Base-by-base conservation (phyloP, 23 red algal species). In the Porphyridium purpureum region DNA sequence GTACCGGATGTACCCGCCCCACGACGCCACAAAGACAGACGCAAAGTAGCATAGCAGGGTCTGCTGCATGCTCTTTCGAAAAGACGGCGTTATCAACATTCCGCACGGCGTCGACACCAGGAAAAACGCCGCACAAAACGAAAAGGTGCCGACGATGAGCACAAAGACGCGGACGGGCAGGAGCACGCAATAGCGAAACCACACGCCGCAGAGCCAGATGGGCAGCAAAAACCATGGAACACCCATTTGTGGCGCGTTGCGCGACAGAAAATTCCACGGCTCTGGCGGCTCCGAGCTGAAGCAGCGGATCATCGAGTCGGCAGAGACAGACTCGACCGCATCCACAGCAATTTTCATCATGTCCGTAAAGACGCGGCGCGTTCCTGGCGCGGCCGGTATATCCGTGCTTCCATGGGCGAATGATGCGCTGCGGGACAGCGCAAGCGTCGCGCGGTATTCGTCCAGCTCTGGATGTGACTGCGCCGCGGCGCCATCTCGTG, bases 261-360 rank as follows among this genome's bases (percentile, higher is more conserved):
- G 57, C 17, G 71, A 74, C 25, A 94, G 56, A 53, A 94, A 83
- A 52, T 94, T 94, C 87, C 87, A 94, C 24, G 76, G 75, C 46
- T 69, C 55, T 1, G 76, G 69, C 24, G 87, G 67, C 31, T 79
- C 71, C 4, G 76, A 72, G 21, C 67, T 66, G 48, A 94, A 94
- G 57, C 77, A 83, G 3, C 46, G 34, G 2, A 72, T 94, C 7
- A 94, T 54, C 11, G 69, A 70, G 64, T 94, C 87, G 50, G 62
- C 77, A 2, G 68, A 61, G 35, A 94, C 52, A 8, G 87, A 59
- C 22, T 83, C 76, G 26, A 80, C 61, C 14, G 72, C 87, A 28
- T 94, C 87, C 17, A 32, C 42, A 11, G n/a, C n/a, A n/a, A n/a
- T n/a, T n/a, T n/a, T n/a, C n/a, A n/a, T n/a, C n/a, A n/a, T n/a